phyloP scores from a whole-genome alignment of 768 basidiomycete species.

The Termitomyces bulborhizus region DNA sequence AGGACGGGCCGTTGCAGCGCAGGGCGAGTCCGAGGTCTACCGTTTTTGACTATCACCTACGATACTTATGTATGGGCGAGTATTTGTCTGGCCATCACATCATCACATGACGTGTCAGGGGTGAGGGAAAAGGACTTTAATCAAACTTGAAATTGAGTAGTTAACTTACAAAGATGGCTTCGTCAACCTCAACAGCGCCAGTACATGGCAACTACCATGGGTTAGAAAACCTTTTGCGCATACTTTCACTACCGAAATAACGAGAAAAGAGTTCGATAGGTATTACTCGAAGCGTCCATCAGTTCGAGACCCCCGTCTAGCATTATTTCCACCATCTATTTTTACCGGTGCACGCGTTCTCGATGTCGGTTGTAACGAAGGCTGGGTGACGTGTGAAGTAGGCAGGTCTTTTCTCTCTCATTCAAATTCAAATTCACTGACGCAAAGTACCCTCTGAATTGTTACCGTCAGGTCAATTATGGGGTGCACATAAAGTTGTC shows the following conservation, averaged over 20 bases:
- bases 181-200: slow-evolving; percentile 21
- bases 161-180: background rate
- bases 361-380: slow-evolving; percentile 86
- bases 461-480: slow-evolving; percentile 46
- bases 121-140: no score
- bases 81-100: no score
- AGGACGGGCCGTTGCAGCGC: no score
- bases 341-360: slow-evolving; percentile 58
- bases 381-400: slow-evolving; percentile 82
- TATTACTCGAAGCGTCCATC: slow-evolving; percentile 75
- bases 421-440: background rate
- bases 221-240: slow-evolving; percentile 25
- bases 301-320: slow-evolving; percentile 57
- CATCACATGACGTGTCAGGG: no score
- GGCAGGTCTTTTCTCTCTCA: slow-evolving; percentile 34
- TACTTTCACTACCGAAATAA: background rate
- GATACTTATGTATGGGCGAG: no score
- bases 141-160: no score
- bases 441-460: background rate
- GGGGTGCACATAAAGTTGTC: slow-evolving; percentile 57
- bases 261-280: slow-evolving; percentile 24
- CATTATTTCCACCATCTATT: slow-evolving; percentile 46
- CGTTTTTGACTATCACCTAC: no score
- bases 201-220: slow-evolving; percentile 73
- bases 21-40: no score